These are phyloP conservation scores for Amylocarpus encephaloides DNA, from an alignment of 2,329 filamentous ascomycete species.

Conservation along the genomic window DNA sequence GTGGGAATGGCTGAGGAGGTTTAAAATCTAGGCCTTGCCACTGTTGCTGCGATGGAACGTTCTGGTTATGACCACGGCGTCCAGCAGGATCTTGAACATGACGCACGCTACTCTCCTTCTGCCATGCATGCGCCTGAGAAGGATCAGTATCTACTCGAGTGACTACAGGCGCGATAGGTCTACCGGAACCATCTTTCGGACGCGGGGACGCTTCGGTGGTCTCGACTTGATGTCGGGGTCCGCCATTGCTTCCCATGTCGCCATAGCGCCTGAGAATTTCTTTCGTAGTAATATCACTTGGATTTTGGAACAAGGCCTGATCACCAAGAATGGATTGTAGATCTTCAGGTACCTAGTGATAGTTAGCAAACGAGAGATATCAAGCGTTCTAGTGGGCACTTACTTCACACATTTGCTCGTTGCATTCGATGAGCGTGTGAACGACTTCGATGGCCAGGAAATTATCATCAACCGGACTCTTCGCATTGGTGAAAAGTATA, in stretches of 20 bases:
- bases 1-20: slow-evolving; percentile 21
- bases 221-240: slow-evolving; percentile 54
- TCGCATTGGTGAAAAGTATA: slow-evolving; percentile 69
- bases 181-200: slow-evolving; percentile 44
- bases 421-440: slow-evolving; percentile 82
- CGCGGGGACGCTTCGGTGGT: slow-evolving; percentile 46
- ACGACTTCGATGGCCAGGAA: slow-evolving; percentile 93
- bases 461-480: slow-evolving; percentile 72
- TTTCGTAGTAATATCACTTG: slow-evolving; percentile 87
- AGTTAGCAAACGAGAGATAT: slow-evolving; percentile 23
- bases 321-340: slow-evolving; percentile 82
- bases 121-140: slow-evolving; percentile 61
- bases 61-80: slow-evolving; percentile 36
- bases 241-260: slow-evolving; percentile 53
- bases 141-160: slow-evolving; percentile 82
- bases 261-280: slow-evolving; percentile 94
- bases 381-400: slow-evolving; percentile 30
- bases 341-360: slow-evolving; percentile 77
- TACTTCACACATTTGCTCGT: slow-evolving; percentile 97
- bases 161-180: slow-evolving; percentile 46
- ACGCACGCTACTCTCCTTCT: slow-evolving; percentile 77
- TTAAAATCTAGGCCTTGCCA: slow-evolving; percentile 34
- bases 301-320: slow-evolving; percentile 71
- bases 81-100: slow-evolving; percentile 60
- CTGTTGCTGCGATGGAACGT: slow-evolving; percentile 45